Evolutionary conservation across 768 basidiomycete genomes (phyloP), one percentile per base, ranked within the genome.

Genomic region (Lepiota subincarnata): DNA sequence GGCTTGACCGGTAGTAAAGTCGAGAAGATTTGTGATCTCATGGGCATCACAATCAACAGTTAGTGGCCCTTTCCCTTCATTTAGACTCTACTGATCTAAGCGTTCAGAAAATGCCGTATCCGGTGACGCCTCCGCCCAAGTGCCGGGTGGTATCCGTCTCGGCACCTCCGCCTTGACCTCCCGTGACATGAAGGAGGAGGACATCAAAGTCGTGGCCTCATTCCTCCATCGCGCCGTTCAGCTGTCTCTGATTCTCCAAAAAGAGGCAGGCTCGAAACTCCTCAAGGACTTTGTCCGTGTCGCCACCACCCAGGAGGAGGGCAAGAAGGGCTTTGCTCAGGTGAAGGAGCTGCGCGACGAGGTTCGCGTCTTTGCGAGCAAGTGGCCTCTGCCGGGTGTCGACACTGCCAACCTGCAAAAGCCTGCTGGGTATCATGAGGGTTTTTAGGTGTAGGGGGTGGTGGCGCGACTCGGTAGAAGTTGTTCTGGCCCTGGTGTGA

Each of bases 1-100:
- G 89, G 92, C 45, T 75, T 98, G 66, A 98, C 97, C n/a, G 97
- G 97, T 46, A 90, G 87, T 77, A 98, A 98, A 74, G 85, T 99
- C 54, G 96, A 98, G 79, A 98, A 97, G 79, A 83, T 99, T 61
- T 97, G 97, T 70, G 96, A 98, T 68, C 79, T 97, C 47, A 84
- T 92, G 70, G 92, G 92, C 55, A 97, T 98, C 68, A 98, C 95
- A 28, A 92, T 98, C 73, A 93, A 94, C 77, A 93, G 90, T 92
- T 60, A 62, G 88, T 62, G 5, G 1, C 19, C 50, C 4, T 53
- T 2, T 20, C n/a, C 12, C 50, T 55, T 20, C 24, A 4, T 35
- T 36, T 14, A 37, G 8, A 19, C 1, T 20, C 16, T 24, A 2
- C 19, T 14, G 44, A 13, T 59, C 42, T 46, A 53, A 34, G 3